Conservation (phyloP, 805 yeast genomes). For the Candida succiphila region DNA sequence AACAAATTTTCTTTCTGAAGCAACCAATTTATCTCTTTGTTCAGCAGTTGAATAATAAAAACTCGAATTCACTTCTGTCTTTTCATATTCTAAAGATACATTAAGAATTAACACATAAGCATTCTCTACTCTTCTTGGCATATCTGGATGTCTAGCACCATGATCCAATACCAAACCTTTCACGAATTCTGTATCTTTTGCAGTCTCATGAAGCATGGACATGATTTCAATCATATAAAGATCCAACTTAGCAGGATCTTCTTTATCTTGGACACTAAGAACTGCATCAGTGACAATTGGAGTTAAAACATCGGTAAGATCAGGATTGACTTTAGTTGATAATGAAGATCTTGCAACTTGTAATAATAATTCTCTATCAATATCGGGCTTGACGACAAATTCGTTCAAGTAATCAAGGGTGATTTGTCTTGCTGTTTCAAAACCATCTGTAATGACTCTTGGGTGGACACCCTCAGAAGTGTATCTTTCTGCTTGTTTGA, state of each 20-base stretch:
- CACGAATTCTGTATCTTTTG: constrained; percentile 73
- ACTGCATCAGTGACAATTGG: constrained; percentile 98
- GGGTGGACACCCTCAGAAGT: constrained; percentile 95
- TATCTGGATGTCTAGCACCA: constrained; percentile 98
- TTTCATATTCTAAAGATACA: constrained; percentile 93
- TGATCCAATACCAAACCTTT: constrained; percentile 93
- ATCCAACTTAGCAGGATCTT: constrained; percentile 43
- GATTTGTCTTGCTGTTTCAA: constrained; percentile 78
- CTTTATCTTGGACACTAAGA: constrained; percentile 51
- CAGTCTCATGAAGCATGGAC: constrained; percentile 92
- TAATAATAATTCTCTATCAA: constrained; percentile 79
- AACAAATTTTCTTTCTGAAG: constrained; percentile 87
- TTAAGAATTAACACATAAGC: constrained; percentile 82
- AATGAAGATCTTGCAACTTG: constrained; percentile 90
- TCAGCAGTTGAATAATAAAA: constrained; percentile 92
- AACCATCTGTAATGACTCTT: constrained; percentile 88
- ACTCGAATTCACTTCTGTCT: constrained; percentile 94
- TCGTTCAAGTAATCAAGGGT: constrained; percentile 58
- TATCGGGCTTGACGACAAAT: constrained; percentile 43
- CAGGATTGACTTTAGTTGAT: constrained; percentile 74
- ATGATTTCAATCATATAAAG: constrained; percentile 96
- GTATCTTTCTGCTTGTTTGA: constrained; percentile 90
- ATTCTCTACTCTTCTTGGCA: constrained; percentile 83
- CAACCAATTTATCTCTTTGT: constrained; percentile 90
- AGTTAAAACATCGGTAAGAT: constrained; percentile 69